Percentiles rank a stretch among this genome's conserved stretches.
These are phyloP conservation scores for Trichosanthes truncata DNA, from an alignment of 306 rosid species.

Conservation along the genomic window DNA sequence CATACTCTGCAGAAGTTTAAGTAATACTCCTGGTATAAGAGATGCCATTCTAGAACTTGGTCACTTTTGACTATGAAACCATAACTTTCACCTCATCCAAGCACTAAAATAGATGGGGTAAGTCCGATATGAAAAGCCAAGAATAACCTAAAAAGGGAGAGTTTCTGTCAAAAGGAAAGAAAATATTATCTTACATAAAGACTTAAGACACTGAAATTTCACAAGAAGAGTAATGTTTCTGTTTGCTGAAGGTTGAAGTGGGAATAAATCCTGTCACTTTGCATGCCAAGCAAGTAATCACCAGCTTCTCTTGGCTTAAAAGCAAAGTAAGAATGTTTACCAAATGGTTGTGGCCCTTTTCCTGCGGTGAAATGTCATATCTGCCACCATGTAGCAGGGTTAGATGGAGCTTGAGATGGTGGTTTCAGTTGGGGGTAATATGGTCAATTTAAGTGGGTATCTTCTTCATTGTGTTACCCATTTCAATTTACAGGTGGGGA, in stretches of 20 bases:
- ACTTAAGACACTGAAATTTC: not conserved
- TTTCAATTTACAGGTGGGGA: conserved; percentile 20
- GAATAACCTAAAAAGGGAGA: not conserved
- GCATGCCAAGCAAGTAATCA: conserved; percentile 54
- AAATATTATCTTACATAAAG: not conserved
- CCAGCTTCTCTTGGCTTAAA: conserved; percentile 48
- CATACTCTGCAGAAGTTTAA: conserved; percentile 74
- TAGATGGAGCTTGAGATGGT: conserved; percentile 10
- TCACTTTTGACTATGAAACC: not conserved
- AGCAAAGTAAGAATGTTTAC: conserved; percentile 40
- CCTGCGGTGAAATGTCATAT: conserved; percentile 19
- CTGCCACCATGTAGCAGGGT: not conserved
- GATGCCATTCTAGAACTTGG: conserved; percentile 49
- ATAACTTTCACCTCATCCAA: conserved; percentile 15
- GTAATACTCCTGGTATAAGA: conserved; percentile 69
- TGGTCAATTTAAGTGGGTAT: conserved; percentile 15
- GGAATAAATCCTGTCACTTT: conserved; percentile 32
- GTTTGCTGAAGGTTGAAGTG: not conserved
- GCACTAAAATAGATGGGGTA: not conserved
- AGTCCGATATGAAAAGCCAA: not conserved
- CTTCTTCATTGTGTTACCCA: conserved; percentile 27
- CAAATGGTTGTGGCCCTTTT: conserved; percentile 15
- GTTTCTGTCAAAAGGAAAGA: conserved; percentile 1
- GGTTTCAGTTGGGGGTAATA: conserved; percentile 6
- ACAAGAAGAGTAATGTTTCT: conserved; percentile 1